These are phyloP conservation scores for Rhizophora apiculata DNA, from an alignment of 345 rosid genomes.

Conservation along the genomic window DNA sequence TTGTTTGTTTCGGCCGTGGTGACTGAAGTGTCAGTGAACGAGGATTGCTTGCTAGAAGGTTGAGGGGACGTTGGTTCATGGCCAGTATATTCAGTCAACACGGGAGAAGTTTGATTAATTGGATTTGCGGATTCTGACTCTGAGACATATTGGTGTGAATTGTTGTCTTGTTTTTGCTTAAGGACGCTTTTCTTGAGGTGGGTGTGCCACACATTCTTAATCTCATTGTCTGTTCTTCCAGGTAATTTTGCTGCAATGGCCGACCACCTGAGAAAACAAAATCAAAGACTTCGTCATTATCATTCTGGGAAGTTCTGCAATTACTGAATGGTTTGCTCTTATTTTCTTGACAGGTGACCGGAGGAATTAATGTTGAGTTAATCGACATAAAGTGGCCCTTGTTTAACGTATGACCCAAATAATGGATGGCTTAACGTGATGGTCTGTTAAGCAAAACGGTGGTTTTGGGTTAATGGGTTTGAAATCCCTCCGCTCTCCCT, in stretches of 20 bases:
- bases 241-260: slow-evolving; percentile 75
- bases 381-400: too few relatives aligned
- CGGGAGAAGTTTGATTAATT: neutral
- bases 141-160: slow-evolving; percentile 17
- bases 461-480: too few relatives aligned
- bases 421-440: too few relatives aligned
- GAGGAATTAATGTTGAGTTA: too few relatives aligned
- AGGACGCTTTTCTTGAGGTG: slow-evolving; percentile 69
- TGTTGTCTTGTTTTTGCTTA: slow-evolving; percentile 32
- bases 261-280: slow-evolving; percentile 59
- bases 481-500: too few relatives aligned
- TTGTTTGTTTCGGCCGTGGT: slow-evolving; percentile 19
- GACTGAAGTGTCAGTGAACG: slow-evolving; percentile 27
- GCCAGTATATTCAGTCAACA: neutral
- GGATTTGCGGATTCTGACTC: slow-evolving; percentile 22
- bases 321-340: neutral
- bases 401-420: too few relatives aligned
- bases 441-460: too few relatives aligned
- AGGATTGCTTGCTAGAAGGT: slow-evolving; percentile 48
- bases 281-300: neutral
- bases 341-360: neutral
- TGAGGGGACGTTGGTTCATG: slow-evolving; percentile 36
- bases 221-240: slow-evolving; percentile 91
- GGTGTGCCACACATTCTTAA: slow-evolving; percentile 91
- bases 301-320: neutral